These are phyloP conservation scores for Selaginella moellendorffii DNA, from an alignment of 75 land plant genomes.

Conservation along the genomic window DNA sequence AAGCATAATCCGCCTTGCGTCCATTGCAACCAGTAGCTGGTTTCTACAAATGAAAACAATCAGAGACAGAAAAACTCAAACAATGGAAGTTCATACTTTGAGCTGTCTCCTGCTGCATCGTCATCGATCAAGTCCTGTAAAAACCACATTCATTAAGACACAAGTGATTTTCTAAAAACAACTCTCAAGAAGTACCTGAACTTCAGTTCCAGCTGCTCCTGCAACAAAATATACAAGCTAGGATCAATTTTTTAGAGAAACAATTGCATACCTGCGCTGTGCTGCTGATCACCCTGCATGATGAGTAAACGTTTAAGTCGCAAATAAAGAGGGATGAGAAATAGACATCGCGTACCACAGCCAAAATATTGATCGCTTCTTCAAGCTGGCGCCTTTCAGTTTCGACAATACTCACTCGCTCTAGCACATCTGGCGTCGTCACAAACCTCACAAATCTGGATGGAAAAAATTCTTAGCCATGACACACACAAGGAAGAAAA, in stretches of 20 bases:
- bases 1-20: slow-evolving; percentile 52
- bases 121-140: neutral
- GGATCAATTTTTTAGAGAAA: no score
- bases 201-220: no score
- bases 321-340: no score
- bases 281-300: neutral
- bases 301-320: no score
- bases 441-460: neutral
- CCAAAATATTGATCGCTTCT: neutral
- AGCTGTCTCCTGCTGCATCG: slow-evolving; percentile 1
- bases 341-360: no score
- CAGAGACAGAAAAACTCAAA: neutral
- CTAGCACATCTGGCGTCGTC: neutral
- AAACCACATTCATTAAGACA: no score
- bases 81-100: neutral
- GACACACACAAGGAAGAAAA: no score
- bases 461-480: no score
- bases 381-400: neutral
- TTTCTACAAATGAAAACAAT: slow-evolving; percentile 41
- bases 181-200: no score
- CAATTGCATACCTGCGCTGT: neutral
- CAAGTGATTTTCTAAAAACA: no score
- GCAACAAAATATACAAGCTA: no score
- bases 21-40: slow-evolving; percentile 62
- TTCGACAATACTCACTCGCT: neutral